Base-by-base conservation (phyloP, 1,284 basidiomycete species). In the Rhodotorula sp. region DNA sequence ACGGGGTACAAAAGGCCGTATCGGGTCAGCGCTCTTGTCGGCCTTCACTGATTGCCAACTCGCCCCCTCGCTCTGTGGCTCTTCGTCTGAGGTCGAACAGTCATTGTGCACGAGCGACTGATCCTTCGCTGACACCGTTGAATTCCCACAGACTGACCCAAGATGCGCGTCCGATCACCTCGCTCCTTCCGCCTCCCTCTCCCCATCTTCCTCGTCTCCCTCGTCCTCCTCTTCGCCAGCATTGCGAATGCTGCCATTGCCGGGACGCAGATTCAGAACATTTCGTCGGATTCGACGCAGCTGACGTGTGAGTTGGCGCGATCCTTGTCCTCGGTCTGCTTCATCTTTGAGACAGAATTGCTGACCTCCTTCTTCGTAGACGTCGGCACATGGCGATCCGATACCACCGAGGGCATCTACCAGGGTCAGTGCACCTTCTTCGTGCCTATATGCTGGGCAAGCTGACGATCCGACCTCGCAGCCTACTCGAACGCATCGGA, bases 271-370 rank as follows among this genome's bases (percentile, higher is more conserved):
- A 31, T 18, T 2, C 53, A 53, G 48, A 74, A 74, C 63, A 64
- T 74, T 46, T 72, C 73, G 20, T 68, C 67, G n/a, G 70, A 74
- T n/a, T 70, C 70, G 26, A 68, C 68, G 0, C 65, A 72, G 51
- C 22, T 74, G 18, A 61, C 58, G 2, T 74, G 70, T 72, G 48
- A 52, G 65, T 67, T 24, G 18, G 8, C 31, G 24, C 24, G 13
- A 13, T 28, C 34, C 46, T 22, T n/a, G n/a, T n/a, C n/a, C n/a
- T n/a, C n/a, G n/a, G n/a, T n/a, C n/a, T n/a, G n/a, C n/a, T n/a
- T n/a, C n/a, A n/a, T n/a, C n/a, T n/a, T n/a, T 6, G 4, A 26
- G 9, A 48, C 40, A 13, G 7, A 18, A 44, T 13, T 4, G 40
- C 7, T 18, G 40, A 44, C 37, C 31, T 8, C 4, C 57, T 9